Base-by-base conservation (phyloP, 2,329 filamentous ascomycete genomes). In the Penicillium rolfsii region DNA sequence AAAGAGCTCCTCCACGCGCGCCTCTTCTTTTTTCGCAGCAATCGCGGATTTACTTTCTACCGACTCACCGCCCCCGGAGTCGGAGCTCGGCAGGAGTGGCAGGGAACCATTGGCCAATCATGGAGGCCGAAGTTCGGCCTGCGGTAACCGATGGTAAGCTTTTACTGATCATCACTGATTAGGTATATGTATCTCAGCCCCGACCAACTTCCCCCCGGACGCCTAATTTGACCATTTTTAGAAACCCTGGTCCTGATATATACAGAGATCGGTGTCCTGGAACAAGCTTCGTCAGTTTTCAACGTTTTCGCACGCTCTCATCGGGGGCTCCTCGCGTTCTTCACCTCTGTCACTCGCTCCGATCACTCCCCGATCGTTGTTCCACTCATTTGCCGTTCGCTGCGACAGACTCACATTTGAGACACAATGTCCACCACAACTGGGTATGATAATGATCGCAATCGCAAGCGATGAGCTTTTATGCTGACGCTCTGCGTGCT, bases 351-450 rank as follows among this genome's bases (percentile, higher is more conserved):
- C 54, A 60, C 58, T 41, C 46, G 19, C 55, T 66, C 66, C 67
- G 67, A 66, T 65, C 53, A 40, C 56, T 33, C 61, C 64, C 65
- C 66, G 64, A 61, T 62, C 41, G 41, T 61, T 50, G 38, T 28
- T 16, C 52, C 38, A 57, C 30, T 58, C 56, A 53, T 54, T 28
- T 24, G 35, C 52, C 28, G 8, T 26, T 40, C 28, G 26, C 46
- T 11, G 30, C 36, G 22, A 24, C 19, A 30, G 16, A 46, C 49
- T 48, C 14, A 41, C 48, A 26, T 30, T 55, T 35, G 53, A 58
- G 45, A 26, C 57, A 64, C 54, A 45, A 86, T 86, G 84, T 79
- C 84, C 50, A 86, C 84, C 63, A 87, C 81, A 58, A 74, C 78
- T 64, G 81, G 81, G 81, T 83, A 73, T 63, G 75, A 55, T 16